Evolutionary conservation across 163 green algal species (phyloP), one percentile per base, ranked within the genome.

Genomic region (Scenedesmus sp.): DNA sequence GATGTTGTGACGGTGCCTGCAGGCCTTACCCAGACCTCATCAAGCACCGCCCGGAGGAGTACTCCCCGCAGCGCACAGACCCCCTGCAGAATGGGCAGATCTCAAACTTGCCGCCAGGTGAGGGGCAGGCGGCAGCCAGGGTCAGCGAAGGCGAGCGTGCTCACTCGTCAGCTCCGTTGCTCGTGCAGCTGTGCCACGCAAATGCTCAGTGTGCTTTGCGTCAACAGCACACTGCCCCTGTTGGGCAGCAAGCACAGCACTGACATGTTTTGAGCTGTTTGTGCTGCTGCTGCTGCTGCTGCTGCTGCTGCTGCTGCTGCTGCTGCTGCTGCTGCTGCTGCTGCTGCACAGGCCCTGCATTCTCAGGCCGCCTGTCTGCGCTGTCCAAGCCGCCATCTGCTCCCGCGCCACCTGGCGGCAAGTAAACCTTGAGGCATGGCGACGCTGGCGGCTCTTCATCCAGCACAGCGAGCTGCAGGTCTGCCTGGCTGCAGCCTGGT

Each of bases 61-160:
- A 79, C 26, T 80, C 73, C 13, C 86, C 86, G 1, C 12, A 68
- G 53, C 18, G 18, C 13, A 91, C 86, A 26, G 86, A 91, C 73
- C 86, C 86, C 0, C 42, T 91, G 86, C 86, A 91, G 73, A 91
- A 91, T 20, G 86, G 86, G 0, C n/a, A 91, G 86, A 91, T 91
- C 53, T 81, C 73, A 33, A 76, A 43, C 22, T 33, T 91, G 49
- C 51, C 73, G 24, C 86, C 86, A 24, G 86, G 86, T 76, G 65
- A 37, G 65, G 1, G 2, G 65, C 65, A 40, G 7, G 65, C 65
- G 9, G 40, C 56, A 24, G 18, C 56, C 46, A 18, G 46, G 46
- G 46, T 10, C 46, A 56, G 46, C 7, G 46, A 10, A 18, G 46
- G 46, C 46, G 7, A 10, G n/a, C n/a, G n/a, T n/a, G n/a, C n/a